Base-by-base conservation (phyloP, 164 flowering plant species). In the Tetrastigma voinierianum region DNA sequence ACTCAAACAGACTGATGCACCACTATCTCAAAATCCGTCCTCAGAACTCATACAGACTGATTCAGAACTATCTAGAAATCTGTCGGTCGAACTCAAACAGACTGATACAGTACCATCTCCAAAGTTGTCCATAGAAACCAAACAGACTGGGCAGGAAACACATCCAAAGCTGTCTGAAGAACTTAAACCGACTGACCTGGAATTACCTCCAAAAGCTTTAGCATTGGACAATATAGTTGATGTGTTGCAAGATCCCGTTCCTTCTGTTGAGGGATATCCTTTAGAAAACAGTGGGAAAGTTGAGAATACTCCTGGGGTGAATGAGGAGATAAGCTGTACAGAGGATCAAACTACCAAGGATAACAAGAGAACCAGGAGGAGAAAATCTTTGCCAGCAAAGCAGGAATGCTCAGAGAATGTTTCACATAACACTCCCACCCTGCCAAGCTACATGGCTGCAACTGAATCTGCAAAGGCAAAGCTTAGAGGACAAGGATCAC, bases 381-480 rank as follows among this genome's bases (percentile, higher is more conserved):
- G 81, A 57, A 69, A 49, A 3, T 77, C 80, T 55, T 25, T 71
- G 5, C 67, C 78, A 21, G 47, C 68, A 24, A 77, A 74, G 59
- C 70, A 68, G 18, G 79, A 74, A 15, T 18, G 49, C 51, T 55
- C 59, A 60, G 83, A 77, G 54, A 67, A 72, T 66, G 77, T 49
- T 44, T 45, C 62, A 10, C 74, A 74, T n/a, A 72, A 64, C 51
- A 61, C 59, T 7, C 68, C 73, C 9, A 67, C 61, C 10, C 14
- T 74, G 48, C 83, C 81, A 13, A 77, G 83, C 63, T 80, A 83
- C 61, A 86, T 86, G 88, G 80, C 82, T 13, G 72, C 88, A 12
- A 83, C 90, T 72, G 68, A 78, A 74, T 86, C 88, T 66, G 88
- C 85, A 21, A 86, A 81, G 70, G 87, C 90, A 17, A 86, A 78